Base-by-base conservation (phyloP, 2,329 filamentous ascomycete species). In the Colletotrichum sidae region DNA sequence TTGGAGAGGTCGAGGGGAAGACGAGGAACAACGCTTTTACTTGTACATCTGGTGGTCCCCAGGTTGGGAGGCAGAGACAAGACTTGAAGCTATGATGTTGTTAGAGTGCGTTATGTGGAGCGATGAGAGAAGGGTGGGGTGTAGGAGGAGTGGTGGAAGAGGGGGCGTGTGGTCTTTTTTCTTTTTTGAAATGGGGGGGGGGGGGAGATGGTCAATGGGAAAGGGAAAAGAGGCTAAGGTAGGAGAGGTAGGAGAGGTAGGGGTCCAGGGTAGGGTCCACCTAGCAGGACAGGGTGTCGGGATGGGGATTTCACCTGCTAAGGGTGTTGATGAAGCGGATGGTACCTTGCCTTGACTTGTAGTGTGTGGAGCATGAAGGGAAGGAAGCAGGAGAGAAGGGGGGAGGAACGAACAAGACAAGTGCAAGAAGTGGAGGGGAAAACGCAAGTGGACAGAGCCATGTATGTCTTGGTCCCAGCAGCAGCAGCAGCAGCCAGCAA, bases 1-100 rank as follows among this genome's bases (percentile, higher is more conserved):
- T 52, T 58, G 53, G 53, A 50, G 63, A 58, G 37, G 54, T 53
- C 44, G 53, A 51, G 54, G 67, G 63, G 50, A 65, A 69, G 67
- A 65, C 60, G 67, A 69, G 67, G 60, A 59, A 68, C 65, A 69
- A 69, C 56, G 67, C 65, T 67, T 69, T 69, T 69, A 65, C 65
- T 67, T 69, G 67, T 69, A 65, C 65, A 61, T 69, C 57, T 67
- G 53, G 60, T 65, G 65, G 65, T 55, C 52, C 47, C 25, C 54
- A 49, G 65, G 65, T 63, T 53, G 56, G 62, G 66, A 63, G 58
- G 66, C 55, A 66, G 64, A 68, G 55, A 68, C 64, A 68, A 25
- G 45, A 58, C 47, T 59, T 58, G 67, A 69, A 67, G 67, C 65
- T 67, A 69, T 69, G 67, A 69, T 69, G 67, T 55, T 64, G 58